A percentile compares a stretch with the other conserved stretches of the same genome.
These are phyloP conservation scores for Colletotrichum tropicicola DNA, from an alignment of 2,329 filamentous ascomycete species.

Conservation along the genomic window DNA sequence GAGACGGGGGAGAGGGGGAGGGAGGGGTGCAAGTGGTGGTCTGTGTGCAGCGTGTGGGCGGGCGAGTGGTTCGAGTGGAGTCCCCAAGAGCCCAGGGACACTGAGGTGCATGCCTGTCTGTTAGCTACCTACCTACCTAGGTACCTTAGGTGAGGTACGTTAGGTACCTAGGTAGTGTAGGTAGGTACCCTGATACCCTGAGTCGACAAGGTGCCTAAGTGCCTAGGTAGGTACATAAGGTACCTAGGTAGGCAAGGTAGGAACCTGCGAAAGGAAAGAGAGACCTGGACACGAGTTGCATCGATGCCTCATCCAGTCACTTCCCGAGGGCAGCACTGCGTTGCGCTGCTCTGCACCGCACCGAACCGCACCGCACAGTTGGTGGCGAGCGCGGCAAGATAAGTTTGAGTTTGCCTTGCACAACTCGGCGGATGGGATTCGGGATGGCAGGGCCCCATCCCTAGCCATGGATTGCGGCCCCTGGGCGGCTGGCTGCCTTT, in stretches of 20 bases:
- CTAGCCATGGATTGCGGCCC: not conserved
- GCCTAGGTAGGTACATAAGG: too few relatives aligned
- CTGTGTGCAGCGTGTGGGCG: not conserved
- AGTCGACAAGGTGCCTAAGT: too few relatives aligned
- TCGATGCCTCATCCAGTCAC: too few relatives aligned
- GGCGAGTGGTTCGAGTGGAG: not conserved
- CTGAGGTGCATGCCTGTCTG: too few relatives aligned
- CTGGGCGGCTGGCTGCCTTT: too few relatives aligned
- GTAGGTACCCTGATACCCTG: too few relatives aligned
- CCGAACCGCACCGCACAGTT: too few relatives aligned
- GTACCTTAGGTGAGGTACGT: not conserved
- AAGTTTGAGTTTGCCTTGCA: not conserved
- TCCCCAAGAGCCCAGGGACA: not conserved
- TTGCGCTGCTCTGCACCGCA: too few relatives aligned
- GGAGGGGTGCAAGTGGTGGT: conserved; percentile 13
- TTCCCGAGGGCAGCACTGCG: too few relatives aligned
- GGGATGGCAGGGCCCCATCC: not conserved
- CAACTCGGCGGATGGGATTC: not conserved
- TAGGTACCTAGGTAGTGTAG: not conserved
- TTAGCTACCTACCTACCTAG: not conserved
- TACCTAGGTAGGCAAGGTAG: too few relatives aligned
- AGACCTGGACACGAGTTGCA: too few relatives aligned
- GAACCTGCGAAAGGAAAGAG: too few relatives aligned
- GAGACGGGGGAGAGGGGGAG: not conserved
- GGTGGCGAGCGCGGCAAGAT: not conserved